These are phyloP conservation scores for Helotiales sp. DNA, from an alignment of 2,329 filamentous ascomycete species.

Conservation along the genomic window DNA sequence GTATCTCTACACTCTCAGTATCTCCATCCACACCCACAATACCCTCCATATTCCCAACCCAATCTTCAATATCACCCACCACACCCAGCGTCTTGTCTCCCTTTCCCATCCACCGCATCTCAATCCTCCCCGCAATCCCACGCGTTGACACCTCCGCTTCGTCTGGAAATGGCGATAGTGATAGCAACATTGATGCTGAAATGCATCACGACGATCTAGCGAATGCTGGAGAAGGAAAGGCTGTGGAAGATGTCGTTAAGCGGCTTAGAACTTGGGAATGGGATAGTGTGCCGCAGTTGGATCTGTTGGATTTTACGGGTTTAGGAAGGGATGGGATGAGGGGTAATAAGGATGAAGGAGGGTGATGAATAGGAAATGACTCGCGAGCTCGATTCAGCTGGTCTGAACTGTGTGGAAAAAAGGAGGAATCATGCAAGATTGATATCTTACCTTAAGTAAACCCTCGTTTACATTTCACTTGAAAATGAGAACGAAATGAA, in stretches of 20 bases:
- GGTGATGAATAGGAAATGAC: background rate
- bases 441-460: too few species aligned
- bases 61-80: too few species aligned
- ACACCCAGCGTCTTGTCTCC: background rate
- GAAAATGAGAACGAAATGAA: too few species aligned
- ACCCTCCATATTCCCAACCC: background rate
- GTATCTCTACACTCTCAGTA: background rate
- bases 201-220: background rate
- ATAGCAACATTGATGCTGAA: background rate
- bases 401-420: too few species aligned
- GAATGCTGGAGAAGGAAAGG: background rate
- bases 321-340: background rate
- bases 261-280: background rate
- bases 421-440: too few species aligned
- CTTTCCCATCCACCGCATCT: background rate
- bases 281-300: background rate
- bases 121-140: background rate
- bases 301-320: background rate
- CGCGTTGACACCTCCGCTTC: background rate
- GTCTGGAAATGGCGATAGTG: background rate
- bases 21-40: background rate
- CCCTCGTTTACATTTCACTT: too few species aligned
- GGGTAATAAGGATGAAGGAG: background rate
- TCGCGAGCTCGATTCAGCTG: too few species aligned
- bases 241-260: background rate